Evolutionary conservation across 192 early-diverging fungal species (phyloP).

Genomic region (Lunasporangiospora selenospora): DNA sequence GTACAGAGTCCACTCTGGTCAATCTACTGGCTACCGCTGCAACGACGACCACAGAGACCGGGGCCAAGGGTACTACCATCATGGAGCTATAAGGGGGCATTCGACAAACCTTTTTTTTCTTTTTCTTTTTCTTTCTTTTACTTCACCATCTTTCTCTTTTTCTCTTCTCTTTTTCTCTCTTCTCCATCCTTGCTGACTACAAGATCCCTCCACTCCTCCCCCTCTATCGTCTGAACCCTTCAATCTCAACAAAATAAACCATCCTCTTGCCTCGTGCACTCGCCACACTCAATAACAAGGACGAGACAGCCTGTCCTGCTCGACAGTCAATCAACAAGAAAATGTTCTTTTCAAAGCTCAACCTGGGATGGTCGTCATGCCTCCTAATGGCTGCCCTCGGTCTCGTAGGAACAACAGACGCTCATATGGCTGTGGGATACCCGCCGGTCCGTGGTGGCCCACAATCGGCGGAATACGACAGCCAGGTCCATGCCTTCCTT

Average conservation of each 20-base stretch:
- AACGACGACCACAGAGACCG: too few relatives aligned
- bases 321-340: too few relatives aligned
- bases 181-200: neutral
- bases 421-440: constrained; percentile 27
- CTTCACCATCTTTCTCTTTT: neutral
- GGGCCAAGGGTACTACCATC: too few relatives aligned
- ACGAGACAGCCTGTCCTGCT: too few relatives aligned
- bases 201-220: too few relatives aligned
- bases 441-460: constrained; percentile 24
- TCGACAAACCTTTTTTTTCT: neutral
- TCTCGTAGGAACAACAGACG: neutral
- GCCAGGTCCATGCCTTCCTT: constrained; percentile 24
- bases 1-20: too few relatives aligned
- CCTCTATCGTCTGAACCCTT: neutral
- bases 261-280: neutral
- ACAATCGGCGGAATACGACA: neutral
- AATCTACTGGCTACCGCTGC: too few relatives aligned
- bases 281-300: neutral
- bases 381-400: neutral
- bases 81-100: too few relatives aligned
- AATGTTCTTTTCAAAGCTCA: too few relatives aligned
- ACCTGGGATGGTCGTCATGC: neutral
- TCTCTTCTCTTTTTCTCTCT: neutral
- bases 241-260: too few relatives aligned
- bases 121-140: neutral